Percentiles rank a stretch among this genome's conserved stretches.
These are phyloP conservation scores for Peronosclerospora sorghi DNA, from an alignment of 352 stramenopile species.

Conservation along the genomic window DNA sequence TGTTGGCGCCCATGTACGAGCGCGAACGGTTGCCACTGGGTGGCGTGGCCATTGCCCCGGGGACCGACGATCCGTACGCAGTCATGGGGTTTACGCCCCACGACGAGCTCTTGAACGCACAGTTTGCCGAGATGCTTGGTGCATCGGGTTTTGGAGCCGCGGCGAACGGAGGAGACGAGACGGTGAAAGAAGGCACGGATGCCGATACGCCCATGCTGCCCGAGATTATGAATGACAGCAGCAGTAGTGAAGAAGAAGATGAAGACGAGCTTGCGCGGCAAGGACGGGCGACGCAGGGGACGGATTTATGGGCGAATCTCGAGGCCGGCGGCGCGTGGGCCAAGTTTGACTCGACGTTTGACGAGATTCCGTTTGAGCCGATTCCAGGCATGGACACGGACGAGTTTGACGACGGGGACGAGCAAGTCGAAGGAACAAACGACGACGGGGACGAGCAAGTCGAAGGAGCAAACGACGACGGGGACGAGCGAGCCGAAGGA, in stretches of 20 bases:
- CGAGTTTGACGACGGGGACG: conserved; percentile 18
- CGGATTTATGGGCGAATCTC: conserved; percentile 53
- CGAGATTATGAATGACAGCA: conserved; percentile 83
- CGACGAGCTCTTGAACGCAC: conserved; percentile 62
- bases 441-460: too few relatives aligned
- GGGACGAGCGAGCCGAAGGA: too few relatives aligned
- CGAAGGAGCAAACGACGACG: too few relatives aligned
- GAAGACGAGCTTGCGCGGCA: conserved; percentile 42
- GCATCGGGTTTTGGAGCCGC: conserved; percentile 49
- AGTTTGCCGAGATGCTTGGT: conserved; percentile 78
- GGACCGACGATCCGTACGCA: conserved; percentile 59
- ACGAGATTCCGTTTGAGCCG: conserved; percentile 44
- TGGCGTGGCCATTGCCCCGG: conserved; percentile 41
- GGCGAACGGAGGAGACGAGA: conserved; percentile 51
- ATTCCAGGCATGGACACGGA: conserved; percentile 39
- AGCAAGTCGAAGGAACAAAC: too few relatives aligned
- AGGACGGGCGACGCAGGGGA: conserved; percentile 2
- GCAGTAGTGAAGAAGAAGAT: conserved; percentile 81
- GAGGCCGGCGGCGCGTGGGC: conserved; percentile 53
- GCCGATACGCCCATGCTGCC: conserved; percentile 66
- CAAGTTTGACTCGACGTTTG: conserved; percentile 57
- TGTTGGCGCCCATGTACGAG: conserved; percentile 68
- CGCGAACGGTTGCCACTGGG: conserved; percentile 66
- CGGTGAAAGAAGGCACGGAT: conserved; percentile 62
- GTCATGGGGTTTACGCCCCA: conserved; percentile 66